Evolutionary conservation across 2,329 filamentous ascomycete genomes (phyloP).

Genomic region (Gnomoniopsis smithogilvyi): DNA sequence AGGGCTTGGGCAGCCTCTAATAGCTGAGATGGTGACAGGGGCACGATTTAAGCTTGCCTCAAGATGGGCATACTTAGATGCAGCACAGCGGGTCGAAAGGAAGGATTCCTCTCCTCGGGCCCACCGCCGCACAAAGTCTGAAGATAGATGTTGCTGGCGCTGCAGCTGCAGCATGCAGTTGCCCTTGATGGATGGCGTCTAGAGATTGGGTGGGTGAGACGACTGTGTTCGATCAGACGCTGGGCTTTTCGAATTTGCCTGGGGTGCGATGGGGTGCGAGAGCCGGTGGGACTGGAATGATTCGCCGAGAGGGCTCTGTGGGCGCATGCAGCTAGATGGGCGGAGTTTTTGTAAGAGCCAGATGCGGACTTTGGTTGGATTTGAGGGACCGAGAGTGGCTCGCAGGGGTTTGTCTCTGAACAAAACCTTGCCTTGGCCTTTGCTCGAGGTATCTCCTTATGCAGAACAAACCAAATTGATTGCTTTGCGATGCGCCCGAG

Average conservation of each 20-base stretch:
- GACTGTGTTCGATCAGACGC: constrained; percentile 17
- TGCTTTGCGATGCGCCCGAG: not conserved
- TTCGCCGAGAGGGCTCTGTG: constrained; percentile 16
- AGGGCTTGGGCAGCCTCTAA: constrained; percentile 7
- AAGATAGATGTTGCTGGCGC: constrained; percentile 7
- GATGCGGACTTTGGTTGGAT: not conserved
- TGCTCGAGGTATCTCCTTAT: not conserved
- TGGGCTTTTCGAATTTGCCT: not conserved
- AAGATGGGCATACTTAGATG: constrained; percentile 5
- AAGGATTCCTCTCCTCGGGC: not conserved
- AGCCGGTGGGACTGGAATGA: constrained; percentile 8
- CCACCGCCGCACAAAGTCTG: not conserved
- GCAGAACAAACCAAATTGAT: not conserved
- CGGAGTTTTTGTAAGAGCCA: not conserved
- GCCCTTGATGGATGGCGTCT: constrained; percentile 16
- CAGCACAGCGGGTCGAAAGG: constrained; percentile 9
- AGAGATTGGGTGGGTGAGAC: constrained; percentile 17
- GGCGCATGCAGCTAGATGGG: constrained; percentile 10
- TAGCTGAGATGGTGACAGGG: constrained; percentile 11
- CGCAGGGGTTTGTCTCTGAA: not conserved
- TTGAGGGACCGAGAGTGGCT: not conserved
- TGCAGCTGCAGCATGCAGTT: not conserved
- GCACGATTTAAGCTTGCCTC: constrained; percentile 1
- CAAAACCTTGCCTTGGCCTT: not conserved
- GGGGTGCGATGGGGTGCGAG: not conserved